Evolutionary conservation across 805 yeast genomes (phyloP), one percentile per base, ranked within the genome.

Genomic region (Metschnikowia matae): DNA sequence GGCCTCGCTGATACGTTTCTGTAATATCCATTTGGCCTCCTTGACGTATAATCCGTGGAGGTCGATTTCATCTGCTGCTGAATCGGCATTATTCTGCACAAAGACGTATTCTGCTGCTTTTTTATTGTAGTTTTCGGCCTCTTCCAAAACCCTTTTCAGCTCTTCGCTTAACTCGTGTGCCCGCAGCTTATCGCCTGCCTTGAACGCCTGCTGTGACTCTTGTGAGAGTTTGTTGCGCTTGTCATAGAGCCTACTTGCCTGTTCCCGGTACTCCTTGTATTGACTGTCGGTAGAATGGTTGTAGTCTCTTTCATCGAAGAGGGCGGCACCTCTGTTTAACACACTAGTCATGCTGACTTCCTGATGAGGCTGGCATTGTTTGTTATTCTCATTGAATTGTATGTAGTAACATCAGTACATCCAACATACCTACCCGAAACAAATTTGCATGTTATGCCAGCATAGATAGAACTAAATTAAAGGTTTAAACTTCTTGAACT

Each of bases 41-140:
- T 84, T 85, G 17, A 92, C 95, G 59, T 77, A 91, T 31, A 92
- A 71, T 0, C 99, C 99, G 66, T 92, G 99, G 48, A 92, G 74
- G 69, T 92, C 98, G 54, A 92, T 89, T 67, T 92, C 98, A 65
- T 89, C 85, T 21, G 77, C 75, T 32, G 79, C 83, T n/a, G 92
- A 84, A 62, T 91, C 97, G 37, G 88, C 80, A 63, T 92, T 92
- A 66, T 92, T 92, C 56, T 87, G 91, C 40, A 84, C 73, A 65
- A 92, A 92, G 1, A 88, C 96, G 62, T 84, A 90, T 65, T 84
- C 89, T 1, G 97, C 97, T 3, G 98, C 99, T 66, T 83, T 81
- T 17, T 74, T 70, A 67, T 91, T 91, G 63, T 76, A 81, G 36
- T 73, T 64, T 40, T 89, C 96, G 33, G 89, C 94, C 55, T 83